Conservation (phyloP, 495 filamentous ascomycete genomes). For the Penicillium crystallinum region DNA sequence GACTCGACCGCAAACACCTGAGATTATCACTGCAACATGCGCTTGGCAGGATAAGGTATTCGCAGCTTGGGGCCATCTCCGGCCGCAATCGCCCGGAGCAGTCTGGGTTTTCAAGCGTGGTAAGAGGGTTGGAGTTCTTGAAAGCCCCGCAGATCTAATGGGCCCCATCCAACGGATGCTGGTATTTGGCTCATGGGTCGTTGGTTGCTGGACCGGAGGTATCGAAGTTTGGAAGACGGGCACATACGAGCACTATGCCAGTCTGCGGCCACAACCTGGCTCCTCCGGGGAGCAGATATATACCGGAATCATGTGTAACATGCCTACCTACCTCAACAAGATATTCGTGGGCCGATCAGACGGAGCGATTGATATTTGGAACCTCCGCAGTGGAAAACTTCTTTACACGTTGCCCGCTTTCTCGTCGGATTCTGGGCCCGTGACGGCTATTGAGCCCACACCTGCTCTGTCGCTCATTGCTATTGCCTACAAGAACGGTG, state of each 20-base stretch:
- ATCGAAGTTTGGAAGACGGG: slow-evolving; percentile 85
- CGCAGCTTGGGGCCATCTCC: slow-evolving; percentile 72
- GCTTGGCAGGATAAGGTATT: slow-evolving; percentile 86
- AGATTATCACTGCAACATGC: slow-evolving; percentile 74
- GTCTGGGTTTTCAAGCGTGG: slow-evolving; percentile 95
- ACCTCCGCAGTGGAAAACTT: slow-evolving; percentile 82
- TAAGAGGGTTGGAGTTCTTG: slow-evolving; percentile 73
- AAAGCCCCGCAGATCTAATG: slow-evolving; percentile 51
- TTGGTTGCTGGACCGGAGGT: slow-evolving; percentile 67
- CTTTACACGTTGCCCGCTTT: slow-evolving; percentile 78
- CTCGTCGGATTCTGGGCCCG: slow-evolving; percentile 58
- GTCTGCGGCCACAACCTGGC: slow-evolving; percentile 50
- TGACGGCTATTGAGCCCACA: slow-evolving; percentile 77
- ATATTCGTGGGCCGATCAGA: slow-evolving; percentile 80
- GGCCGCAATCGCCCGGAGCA: slow-evolving; percentile 49
- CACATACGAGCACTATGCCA: slow-evolving; percentile 87
- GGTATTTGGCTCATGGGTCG: slow-evolving; percentile 86
- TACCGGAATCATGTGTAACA: slow-evolving; percentile 66
- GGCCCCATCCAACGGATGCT: slow-evolving; percentile 73
- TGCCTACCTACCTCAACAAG: slow-evolving; percentile 96
- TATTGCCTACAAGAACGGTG: slow-evolving; percentile 75
- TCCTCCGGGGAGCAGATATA: slow-evolving; percentile 51
- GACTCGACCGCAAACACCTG: slow-evolving; percentile 82
- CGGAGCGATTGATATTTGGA: slow-evolving; percentile 96
- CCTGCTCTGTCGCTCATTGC: slow-evolving; percentile 83